Conservation (phyloP, 305 asterid species). For the Salvia sclarea region DNA sequence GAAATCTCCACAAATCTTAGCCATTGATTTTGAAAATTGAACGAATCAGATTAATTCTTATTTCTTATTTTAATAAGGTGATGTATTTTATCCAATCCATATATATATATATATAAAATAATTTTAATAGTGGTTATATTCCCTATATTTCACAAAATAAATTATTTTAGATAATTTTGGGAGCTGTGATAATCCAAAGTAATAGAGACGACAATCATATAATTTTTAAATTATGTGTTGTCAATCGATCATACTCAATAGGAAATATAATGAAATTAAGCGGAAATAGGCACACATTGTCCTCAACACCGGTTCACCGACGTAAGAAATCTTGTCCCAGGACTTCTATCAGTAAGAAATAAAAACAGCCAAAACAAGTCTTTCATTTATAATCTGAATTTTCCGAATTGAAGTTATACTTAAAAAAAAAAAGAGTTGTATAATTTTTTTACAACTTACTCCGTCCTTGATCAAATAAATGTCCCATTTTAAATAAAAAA, state of each 20-base stretch:
- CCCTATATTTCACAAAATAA: not conserved
- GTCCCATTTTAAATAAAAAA: no score
- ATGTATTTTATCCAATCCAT: no score
- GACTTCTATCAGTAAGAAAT: conserved; percentile 5
- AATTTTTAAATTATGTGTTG: not conserved
- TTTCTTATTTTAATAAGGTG: no score
- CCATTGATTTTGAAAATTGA: no score
- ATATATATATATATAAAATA: no score
- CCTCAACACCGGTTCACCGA: conserved; percentile 36
- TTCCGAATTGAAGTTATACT: no score
- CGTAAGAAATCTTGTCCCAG: conserved; percentile 17
- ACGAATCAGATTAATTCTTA: no score
- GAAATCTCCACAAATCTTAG: no score
- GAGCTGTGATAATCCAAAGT: conserved; percentile 6
- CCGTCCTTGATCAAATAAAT: no score
- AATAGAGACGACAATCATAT: not conserved
- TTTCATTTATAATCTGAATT: not conserved
- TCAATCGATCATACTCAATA: conserved; percentile 22
- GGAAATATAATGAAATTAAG: conserved; percentile 18
- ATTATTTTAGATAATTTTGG: not conserved
- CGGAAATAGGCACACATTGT: conserved; percentile 32
- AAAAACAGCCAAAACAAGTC: not conserved
- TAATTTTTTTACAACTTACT: no score
- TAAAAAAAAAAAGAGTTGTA: no score
- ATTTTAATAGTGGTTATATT: no score